These are phyloP conservation scores for Diaporthe destruens DNA, from an alignment of 2,329 filamentous ascomycete species.

Conservation along the genomic window DNA sequence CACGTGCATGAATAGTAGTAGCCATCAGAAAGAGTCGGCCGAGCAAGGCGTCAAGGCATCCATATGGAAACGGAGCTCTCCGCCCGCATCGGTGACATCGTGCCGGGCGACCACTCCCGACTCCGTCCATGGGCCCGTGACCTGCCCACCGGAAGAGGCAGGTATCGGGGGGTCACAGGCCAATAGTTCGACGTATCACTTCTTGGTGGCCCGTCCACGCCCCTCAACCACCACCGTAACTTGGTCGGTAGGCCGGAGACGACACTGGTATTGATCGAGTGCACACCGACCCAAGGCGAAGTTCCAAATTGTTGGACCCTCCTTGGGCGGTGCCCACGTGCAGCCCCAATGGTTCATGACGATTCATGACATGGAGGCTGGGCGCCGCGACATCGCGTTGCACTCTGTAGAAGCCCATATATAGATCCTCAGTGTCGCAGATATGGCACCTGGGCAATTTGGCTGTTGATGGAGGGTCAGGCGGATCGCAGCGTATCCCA, in stretches of 20 bases:
- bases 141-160: slow-evolving; percentile 16
- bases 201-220: slow-evolving; percentile 5
- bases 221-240: slow-evolving; percentile 4
- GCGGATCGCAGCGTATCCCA: slow-evolving; percentile 5
- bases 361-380: slow-evolving; percentile 23
- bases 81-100: slow-evolving; percentile 30
- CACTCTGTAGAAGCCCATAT: slow-evolving; percentile 25
- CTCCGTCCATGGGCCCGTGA: slow-evolving; percentile 21
- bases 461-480: slow-evolving; percentile 8
- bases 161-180: slow-evolving; percentile 17
- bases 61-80: not conserved
- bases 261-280: slow-evolving; percentile 18
- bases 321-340: slow-evolving; percentile 12
- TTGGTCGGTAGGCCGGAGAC: slow-evolving; percentile 7
- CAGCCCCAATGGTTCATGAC: slow-evolving; percentile 21
- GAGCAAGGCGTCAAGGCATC: not conserved
- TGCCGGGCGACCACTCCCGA: slow-evolving; percentile 25
- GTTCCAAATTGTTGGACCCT: not conserved
- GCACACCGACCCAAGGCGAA: slow-evolving; percentile 6
- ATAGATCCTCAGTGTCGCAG: slow-evolving; percentile 30
- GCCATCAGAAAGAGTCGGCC: not conserved
- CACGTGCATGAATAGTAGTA: slow-evolving; percentile 24
- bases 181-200: slow-evolving; percentile 16
- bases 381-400: slow-evolving; percentile 19
- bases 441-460: slow-evolving; percentile 8